Evolutionary conservation across 441 rosid species (phyloP).

Genomic region (Euphorbia celastroides): DNA sequence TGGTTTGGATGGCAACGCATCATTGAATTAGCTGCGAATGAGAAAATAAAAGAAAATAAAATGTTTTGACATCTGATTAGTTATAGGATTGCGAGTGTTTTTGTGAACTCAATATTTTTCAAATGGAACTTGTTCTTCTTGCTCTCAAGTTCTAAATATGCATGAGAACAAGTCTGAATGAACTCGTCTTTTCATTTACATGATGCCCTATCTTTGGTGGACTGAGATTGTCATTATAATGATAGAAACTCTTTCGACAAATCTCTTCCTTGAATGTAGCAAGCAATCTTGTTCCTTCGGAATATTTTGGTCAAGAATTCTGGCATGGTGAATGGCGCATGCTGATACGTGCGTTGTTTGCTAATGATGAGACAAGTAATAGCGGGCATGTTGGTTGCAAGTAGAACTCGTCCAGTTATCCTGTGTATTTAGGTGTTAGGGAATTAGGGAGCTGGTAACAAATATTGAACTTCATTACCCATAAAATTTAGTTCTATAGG

Average conservation of each 20-base stretch:
- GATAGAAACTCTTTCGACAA: neutral
- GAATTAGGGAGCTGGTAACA: neutral
- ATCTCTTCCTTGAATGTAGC: neutral
- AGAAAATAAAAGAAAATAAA: neutral
- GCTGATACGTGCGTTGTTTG: neutral
- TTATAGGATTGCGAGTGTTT: neutral
- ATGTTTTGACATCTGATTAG: neutral
- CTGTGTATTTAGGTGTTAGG: neutral
- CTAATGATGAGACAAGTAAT: neutral
- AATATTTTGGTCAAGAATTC: neutral
- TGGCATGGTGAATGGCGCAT: conserved; percentile 5
- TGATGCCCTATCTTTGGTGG: neutral
- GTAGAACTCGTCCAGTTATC: neutral
- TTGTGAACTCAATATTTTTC: neutral
- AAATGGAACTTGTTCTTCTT: neutral
- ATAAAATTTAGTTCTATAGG: too few species aligned
- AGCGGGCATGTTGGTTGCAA: neutral
- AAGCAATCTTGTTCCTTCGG: neutral
- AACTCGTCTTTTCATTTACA: neutral
- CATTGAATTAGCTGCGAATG: neutral
- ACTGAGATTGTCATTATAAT: neutral
- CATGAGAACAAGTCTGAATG: neutral
- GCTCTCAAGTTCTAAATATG: neutral
- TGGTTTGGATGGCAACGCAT: neutral
- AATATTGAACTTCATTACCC: neutral